Percentiles rank a stretch among this genome's conserved stretches.
Conservation (phyloP, 108 stramenopile species). For the Thalassiosira profunda region DNA sequence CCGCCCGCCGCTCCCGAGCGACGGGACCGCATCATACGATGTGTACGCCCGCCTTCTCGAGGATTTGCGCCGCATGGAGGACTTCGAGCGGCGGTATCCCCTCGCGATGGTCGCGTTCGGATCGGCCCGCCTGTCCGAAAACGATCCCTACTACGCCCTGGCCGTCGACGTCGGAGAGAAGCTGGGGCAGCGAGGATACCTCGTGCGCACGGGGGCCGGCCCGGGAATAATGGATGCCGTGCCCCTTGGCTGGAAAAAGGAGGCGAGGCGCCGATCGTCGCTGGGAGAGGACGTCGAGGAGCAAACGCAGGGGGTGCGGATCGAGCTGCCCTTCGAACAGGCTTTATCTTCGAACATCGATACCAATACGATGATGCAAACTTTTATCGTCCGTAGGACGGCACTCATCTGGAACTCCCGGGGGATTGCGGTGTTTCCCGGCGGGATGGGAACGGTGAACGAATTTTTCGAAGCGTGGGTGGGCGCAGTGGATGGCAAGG, state of each 20-base stretch:
- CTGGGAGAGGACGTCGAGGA: neutral
- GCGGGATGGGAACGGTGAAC: constrained; percentile 35
- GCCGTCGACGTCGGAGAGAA: constrained; percentile 19
- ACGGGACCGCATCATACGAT: neutral
- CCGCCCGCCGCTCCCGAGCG: constrained; percentile 20
- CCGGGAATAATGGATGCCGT: constrained; percentile 42
- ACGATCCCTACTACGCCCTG: constrained; percentile 23
- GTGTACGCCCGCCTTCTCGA: constrained; percentile 4
- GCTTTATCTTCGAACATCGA: constrained; percentile 26
- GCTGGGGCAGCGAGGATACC: constrained; percentile 14
- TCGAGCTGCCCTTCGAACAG: constrained; percentile 37
- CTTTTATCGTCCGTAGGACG: constrained; percentile 28
- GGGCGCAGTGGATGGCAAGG: constrained; percentile 22
- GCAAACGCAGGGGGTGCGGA: constrained; percentile 32
- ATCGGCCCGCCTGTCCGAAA: constrained; percentile 11
- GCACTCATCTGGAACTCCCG: constrained; percentile 44
- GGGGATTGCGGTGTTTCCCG: constrained; percentile 36
- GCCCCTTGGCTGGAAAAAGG: constrained; percentile 20
- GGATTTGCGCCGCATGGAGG: constrained; percentile 29
- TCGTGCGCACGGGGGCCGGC: constrained; percentile 23
- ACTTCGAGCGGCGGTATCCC: constrained; percentile 25
- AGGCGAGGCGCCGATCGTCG: neutral
- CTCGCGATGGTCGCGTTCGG: constrained; percentile 36
- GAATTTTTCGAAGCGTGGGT: constrained; percentile 38
- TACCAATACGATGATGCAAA: constrained; percentile 32